phyloP scores from a whole-genome alignment of 1,139 yeast genomes.

The Suhomyces bribrorum region DNA sequence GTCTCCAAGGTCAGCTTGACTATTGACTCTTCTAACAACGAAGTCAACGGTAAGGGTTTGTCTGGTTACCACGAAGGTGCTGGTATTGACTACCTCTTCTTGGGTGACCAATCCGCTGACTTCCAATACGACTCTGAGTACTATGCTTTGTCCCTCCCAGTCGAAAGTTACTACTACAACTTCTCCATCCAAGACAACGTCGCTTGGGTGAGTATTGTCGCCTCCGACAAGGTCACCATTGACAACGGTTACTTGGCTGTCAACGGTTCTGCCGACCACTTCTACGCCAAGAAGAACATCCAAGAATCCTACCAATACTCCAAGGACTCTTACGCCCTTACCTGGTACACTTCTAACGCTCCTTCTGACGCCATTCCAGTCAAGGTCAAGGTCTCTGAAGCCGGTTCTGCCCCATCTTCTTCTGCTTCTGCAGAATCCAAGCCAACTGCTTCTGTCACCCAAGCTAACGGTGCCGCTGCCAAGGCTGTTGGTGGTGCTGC shows the following conservation, averaged over 20 bases:
- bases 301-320: constrained; percentile 47
- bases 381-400: constrained; percentile 15
- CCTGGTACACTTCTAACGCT: constrained; percentile 12
- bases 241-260: constrained; percentile 26
- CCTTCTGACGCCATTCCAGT: constrained; percentile 25
- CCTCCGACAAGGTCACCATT: constrained; percentile 16
- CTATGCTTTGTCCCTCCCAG: constrained; percentile 1
- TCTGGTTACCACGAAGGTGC: constrained; percentile 52
- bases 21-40: constrained; percentile 6
- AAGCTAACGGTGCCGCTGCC: constrained; percentile 9
- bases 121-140: constrained; percentile 9
- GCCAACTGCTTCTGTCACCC: constrained; percentile 23
- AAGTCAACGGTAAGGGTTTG: constrained; percentile 7
- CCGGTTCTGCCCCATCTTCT: constrained; percentile 9
- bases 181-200: constrained; percentile 11
- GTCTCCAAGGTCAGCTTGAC: constrained; percentile 4
- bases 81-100: constrained; percentile 49
- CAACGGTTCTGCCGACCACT: constrained; percentile 33
- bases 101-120: constrained; percentile 22
- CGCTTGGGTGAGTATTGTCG: constrained; percentile 20
- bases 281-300: constrained; percentile 44
- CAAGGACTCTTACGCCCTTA: constrained; percentile 24
- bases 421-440: constrained; percentile 19
- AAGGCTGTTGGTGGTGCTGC: constrained; percentile 16
- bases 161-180: not conserved